Evolutionary conservation across 1,284 basidiomycete species (phyloP).

Genomic region (Macrocystidia cucumis): DNA sequence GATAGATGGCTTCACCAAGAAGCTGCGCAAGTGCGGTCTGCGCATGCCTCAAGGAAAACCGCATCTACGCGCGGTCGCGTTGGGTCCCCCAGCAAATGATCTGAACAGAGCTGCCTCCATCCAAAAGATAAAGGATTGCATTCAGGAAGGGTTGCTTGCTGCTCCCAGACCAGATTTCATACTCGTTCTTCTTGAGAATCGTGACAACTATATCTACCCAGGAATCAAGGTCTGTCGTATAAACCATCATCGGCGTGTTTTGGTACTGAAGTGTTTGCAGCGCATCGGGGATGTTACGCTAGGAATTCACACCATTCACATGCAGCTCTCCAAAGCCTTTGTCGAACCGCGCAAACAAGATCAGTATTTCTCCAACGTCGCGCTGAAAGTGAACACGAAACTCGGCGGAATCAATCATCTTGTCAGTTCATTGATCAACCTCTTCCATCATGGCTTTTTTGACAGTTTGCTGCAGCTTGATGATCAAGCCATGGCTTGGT

Average conservation of each 20-base stretch:
- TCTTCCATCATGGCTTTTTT: slow-evolving; percentile 1
- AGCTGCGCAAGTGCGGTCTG: slow-evolving; percentile 51
- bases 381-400: slow-evolving; percentile 65
- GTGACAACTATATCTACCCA: slow-evolving; percentile 67
- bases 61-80: slow-evolving; percentile 18
- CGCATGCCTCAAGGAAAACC: slow-evolving; percentile 28
- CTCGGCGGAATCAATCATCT: slow-evolving; percentile 72
- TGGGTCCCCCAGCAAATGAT: slow-evolving; percentile 26
- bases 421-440: slow-evolving; percentile 14
- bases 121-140: slow-evolving; percentile 25
- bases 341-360: slow-evolving; percentile 46
- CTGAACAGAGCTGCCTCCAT: slow-evolving; percentile 34
- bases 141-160: slow-evolving; percentile 23
- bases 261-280: slow-evolving; percentile 16
- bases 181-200: slow-evolving; percentile 53
- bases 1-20: slow-evolving; percentile 40
- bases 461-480: slow-evolving; percentile 45
- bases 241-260: not conserved
- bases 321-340: slow-evolving; percentile 55
- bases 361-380: slow-evolving; percentile 73
- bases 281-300: slow-evolving; percentile 60
- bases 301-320: slow-evolving; percentile 63
- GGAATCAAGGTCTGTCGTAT: slow-evolving; percentile 47
- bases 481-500: slow-evolving; percentile 46
- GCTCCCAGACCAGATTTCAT: slow-evolving; percentile 43